Percentiles rank a stretch among this genome's conserved stretches.
Evolutionary conservation across 306 rosid genomes (phyloP).

Genomic region (Abrus pulchellus): DNA sequence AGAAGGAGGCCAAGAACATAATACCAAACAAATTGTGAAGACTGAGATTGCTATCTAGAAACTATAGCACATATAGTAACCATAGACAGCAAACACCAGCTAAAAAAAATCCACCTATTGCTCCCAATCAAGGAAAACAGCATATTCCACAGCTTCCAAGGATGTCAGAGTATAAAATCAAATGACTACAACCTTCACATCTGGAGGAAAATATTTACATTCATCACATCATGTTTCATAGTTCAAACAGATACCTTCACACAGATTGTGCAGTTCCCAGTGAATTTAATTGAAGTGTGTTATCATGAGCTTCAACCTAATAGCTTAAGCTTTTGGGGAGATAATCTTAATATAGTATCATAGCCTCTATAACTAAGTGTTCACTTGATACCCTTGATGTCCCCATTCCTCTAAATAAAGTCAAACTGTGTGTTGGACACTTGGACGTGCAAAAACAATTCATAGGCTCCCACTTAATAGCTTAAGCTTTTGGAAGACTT

Average conservation of each 20-base stretch:
- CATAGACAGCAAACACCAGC: not conserved
- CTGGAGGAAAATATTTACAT: conserved; percentile 14
- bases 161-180: not conserved
- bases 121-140: conserved; percentile 24
- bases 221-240: conserved; percentile 31
- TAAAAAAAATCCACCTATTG: conserved; percentile 10
- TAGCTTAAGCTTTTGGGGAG: conserved; percentile 1
- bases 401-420: not conserved
- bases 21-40: not conserved
- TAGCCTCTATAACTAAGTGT: not conserved
- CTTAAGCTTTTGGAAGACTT: conserved; percentile 14
- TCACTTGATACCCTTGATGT: conserved; percentile 5
- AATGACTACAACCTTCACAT: not conserved
- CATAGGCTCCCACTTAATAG: not conserved
- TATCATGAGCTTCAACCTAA: not conserved
- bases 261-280: not conserved
- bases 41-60: conserved; percentile 21
- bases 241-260: conserved; percentile 2
- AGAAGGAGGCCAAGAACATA: not conserved
- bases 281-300: conserved; percentile 10
- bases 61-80: not conserved
- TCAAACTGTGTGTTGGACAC: conserved; percentile 1
- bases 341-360: conserved; percentile 9
- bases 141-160: conserved; percentile 20
- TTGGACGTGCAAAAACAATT: conserved; percentile 3